Base-by-base conservation (phyloP, 75 land plant genomes). In the Larix kaempferi region DNA sequence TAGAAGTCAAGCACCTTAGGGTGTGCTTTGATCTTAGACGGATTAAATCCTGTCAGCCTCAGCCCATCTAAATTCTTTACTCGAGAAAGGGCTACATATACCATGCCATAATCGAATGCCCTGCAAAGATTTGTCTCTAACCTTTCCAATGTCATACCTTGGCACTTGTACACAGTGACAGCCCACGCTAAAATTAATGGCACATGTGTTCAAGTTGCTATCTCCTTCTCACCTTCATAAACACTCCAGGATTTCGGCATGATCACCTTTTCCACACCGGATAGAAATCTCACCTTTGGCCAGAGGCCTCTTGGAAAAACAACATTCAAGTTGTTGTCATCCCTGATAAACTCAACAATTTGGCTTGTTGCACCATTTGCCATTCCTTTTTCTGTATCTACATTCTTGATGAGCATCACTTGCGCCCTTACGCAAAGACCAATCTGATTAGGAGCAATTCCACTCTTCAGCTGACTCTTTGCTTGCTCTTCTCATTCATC, bases 171-270 rank as follows among this genome's bases (percentile, higher is more conserved):
- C 77, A 93, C 85, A 72, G 91, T 93, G 0, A 93, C 56, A 25
- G 95, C 91, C 95, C 95, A 93, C 44, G 91, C 93, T 78, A 93
- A 74, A 57, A 91, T 73, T 44, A 93, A 77, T 1, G 95, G 95
- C 12, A 93, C 78, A 78, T 93, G 95, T 52, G 56, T 78, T 56
- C 95, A 80, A 17, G n/a, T 78, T 1, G 93, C 95, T 44, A 81
- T 23, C 78, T 88, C 83, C 56, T 21, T 75, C 52, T 80, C 82
- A 16, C 93, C 93, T 23, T 88, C 91, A 77, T 79, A 29, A 17
- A 93, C 84, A 13, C 76, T 76, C 93, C 93, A 93, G 37, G 56
- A 77, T 65, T 87, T 89, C 37, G 89, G 93, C 12, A 64, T 75
- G 66, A 93, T 78, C 33, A 59, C 27, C 81, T 84, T 77, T 76